These are phyloP conservation scores for Thermomucor indicae-seudaticae DNA, from an alignment of 371 early-diverging fungal species.

Conservation along the genomic window DNA sequence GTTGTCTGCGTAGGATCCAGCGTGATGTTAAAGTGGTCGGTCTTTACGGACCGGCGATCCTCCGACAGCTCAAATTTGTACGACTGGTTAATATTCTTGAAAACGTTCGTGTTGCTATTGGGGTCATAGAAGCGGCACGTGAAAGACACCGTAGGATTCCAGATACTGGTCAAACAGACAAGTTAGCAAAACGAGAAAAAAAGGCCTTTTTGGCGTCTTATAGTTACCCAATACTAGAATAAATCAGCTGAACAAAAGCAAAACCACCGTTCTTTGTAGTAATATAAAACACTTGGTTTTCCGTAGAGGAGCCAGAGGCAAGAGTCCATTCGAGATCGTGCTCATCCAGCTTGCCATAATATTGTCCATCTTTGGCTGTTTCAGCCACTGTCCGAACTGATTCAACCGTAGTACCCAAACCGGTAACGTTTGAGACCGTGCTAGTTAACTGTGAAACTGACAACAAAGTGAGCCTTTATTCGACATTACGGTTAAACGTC, in stretches of 20 bases:
- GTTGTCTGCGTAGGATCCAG: conserved; percentile 46
- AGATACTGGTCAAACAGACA: conserved; percentile 14
- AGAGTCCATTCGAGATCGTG: conserved; percentile 73
- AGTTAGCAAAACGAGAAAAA: conserved; percentile 1
- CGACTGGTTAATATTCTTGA: conserved; percentile 70
- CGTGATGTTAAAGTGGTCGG: conserved; percentile 64
- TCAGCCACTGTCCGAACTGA: conserved; percentile 50
- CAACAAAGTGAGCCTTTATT: background rate
- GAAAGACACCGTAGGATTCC: conserved; percentile 72
- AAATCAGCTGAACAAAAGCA: conserved; percentile 80
- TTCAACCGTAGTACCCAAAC: conserved; percentile 29
- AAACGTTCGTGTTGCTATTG: conserved; percentile 55
- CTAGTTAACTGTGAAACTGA: conserved; percentile 46
- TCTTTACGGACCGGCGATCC: conserved; percentile 70
- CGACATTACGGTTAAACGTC: too few species aligned
- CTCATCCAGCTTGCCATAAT: conserved; percentile 50
- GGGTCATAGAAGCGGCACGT: conserved; percentile 74
- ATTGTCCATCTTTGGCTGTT: conserved; percentile 51
- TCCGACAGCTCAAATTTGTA: conserved; percentile 59
- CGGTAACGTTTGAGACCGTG: conserved; percentile 43
- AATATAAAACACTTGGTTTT: conserved; percentile 86
- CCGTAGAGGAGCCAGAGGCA: conserved; percentile 76
- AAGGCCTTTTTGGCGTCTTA: background rate
- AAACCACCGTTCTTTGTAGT: conserved; percentile 71
- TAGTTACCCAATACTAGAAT: conserved; percentile 77